Conservation (phyloP, 148 eudicot genomes). For the Simmondsia chinensis region DNA sequence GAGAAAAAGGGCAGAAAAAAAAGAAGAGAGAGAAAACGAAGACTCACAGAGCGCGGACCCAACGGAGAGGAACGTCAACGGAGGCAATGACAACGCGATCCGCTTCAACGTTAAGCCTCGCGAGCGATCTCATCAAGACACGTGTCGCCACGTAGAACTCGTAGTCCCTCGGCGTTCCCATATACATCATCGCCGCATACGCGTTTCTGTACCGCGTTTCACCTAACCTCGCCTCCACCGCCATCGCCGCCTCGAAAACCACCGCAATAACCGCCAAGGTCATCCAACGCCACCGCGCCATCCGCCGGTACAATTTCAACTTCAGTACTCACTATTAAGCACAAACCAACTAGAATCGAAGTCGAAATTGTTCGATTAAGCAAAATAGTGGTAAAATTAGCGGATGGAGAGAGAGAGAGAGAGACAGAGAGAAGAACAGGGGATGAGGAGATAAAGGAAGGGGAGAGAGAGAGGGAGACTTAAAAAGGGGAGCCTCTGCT, state of each 20-base stretch:
- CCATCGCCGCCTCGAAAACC: background rate
- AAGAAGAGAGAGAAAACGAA: background rate
- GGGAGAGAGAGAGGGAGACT: background rate
- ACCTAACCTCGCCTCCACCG: background rate
- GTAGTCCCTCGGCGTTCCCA: constrained; percentile 97
- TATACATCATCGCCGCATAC: constrained; percentile 95
- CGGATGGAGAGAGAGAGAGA: background rate
- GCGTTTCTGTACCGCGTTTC: constrained; percentile 40
- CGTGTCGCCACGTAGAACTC: constrained; percentile 90
- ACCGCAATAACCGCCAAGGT: background rate
- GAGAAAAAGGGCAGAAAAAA: background rate
- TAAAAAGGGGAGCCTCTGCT: no score
- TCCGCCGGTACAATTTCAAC: no score
- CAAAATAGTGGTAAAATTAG: background rate
- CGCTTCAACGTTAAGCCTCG: constrained; percentile 46
- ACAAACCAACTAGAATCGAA: no score
- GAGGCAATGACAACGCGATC: constrained; percentile 98
- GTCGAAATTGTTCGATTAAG: constrained; percentile 6
- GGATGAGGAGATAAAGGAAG: background rate
- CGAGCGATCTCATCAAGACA: constrained; percentile 78
- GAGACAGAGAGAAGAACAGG: background rate
- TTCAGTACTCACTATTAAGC: no score
- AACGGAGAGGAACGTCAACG: constrained; percentile 65
- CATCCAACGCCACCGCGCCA: background rate
- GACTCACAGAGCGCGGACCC: constrained; percentile 75